Base-by-base conservation (phyloP, 257 asterid species). In the Ballota nigra region DNA sequence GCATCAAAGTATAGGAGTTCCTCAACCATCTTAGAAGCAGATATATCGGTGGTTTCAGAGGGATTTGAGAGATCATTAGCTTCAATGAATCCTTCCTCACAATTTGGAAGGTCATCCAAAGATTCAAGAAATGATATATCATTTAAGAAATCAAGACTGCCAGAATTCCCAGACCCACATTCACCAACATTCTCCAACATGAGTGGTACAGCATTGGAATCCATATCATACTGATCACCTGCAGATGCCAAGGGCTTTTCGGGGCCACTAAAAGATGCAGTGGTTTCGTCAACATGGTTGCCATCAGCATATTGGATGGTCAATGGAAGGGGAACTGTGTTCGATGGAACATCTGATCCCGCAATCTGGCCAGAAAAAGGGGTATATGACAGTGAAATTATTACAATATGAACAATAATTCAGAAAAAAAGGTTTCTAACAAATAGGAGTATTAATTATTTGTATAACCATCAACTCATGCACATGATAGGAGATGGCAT, bases 1-100 rank as follows among this genome's bases (percentile, higher is more conserved):
- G 91, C 83, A 80, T 90, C 96, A 55, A 75, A 79, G 84, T 61
- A 84, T 3, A 87, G 91, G 83, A 85, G 86, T 28, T 90, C 96
- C 57, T 78, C 89, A 24, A 89, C 78, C 86, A 78, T 82, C 66
- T 83, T 89, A 55, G 71, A 64, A 60, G 83, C 72, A 65, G 85
- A 24, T 11, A 79, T 45, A 71, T 80, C 80, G 45, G 75, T 70
- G 45, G 75, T 70, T 60, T 72, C 85, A 45, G 72, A 20, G 10
- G 92, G 89, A 75, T 76, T 80, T 52, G 84, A 49, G 70, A 90
- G 88, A 81, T 90, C 95, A 77, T 77, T 83, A 63, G 93, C 79
- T 79, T 92, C 94, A 49, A 92, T 70, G 69, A 85, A 88, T 70
- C 91, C 87, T 36, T 81, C 91, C 66, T 81, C 86, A 11, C 75